Evolutionary conservation across 75 land plant species (phyloP).

Genomic region (Ceratopteris richardii): DNA sequence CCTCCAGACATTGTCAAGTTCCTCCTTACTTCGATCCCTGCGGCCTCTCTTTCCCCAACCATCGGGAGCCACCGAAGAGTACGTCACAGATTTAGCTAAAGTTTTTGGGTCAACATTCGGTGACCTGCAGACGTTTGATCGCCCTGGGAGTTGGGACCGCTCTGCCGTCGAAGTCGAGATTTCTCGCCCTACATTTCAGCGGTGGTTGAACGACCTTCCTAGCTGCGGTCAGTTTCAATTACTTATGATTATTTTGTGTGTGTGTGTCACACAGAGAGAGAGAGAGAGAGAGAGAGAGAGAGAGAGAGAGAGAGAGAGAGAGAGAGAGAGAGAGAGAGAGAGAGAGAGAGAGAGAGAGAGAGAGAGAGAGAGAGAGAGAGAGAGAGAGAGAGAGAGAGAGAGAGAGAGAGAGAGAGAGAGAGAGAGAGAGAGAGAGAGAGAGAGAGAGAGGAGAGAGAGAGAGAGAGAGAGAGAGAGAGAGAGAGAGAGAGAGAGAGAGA

Average conservation of each 20-base stretch:
- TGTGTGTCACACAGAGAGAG: not conserved
- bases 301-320: not conserved
- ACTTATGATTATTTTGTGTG: not conserved
- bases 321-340: slow-evolving; percentile 9
- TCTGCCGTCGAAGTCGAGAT: slow-evolving; percentile 52
- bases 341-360: too few relatives aligned
- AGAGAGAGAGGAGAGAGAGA: too few relatives aligned
- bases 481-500: too few relatives aligned
- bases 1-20: slow-evolving; percentile 28
- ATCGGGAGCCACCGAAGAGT: not conserved
- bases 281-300: slow-evolving; percentile 2
- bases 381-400: too few relatives aligned
- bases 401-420: too few relatives aligned
- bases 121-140: slow-evolving; percentile 37
- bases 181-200: slow-evolving; percentile 39
- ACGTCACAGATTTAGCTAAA: slow-evolving; percentile 4
- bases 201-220: slow-evolving; percentile 55
- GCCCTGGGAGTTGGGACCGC: slow-evolving; percentile 60
- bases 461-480: too few relatives aligned
- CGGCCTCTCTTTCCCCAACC: slow-evolving; percentile 39
- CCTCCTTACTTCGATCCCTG: slow-evolving; percentile 49
- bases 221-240: slow-evolving; percentile 33
- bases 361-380: too few relatives aligned
- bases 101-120: not conserved
- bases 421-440: too few relatives aligned